These are phyloP conservation scores for Trypanosoma rangeli DNA, from an alignment of 208 protist genomes.

Conservation along the genomic window DNA sequence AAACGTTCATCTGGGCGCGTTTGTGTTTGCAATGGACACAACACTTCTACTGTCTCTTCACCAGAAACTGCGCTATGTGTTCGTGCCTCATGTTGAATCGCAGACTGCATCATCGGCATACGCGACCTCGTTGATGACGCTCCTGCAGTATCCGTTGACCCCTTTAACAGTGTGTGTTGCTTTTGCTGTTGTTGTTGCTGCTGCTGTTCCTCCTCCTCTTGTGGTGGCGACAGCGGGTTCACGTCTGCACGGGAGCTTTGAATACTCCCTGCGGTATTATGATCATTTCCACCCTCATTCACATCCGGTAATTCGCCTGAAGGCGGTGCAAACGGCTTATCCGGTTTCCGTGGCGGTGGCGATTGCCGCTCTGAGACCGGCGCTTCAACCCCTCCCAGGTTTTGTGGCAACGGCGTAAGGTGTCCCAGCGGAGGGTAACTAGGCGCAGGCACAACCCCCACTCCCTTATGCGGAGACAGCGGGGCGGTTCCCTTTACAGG, in stretches of 20 bases:
- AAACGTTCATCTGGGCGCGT: slow-evolving; percentile 76
- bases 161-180: background rate
- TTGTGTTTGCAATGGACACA: slow-evolving; percentile 57
- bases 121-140: slow-evolving; percentile 1
- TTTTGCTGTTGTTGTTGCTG: slow-evolving; percentile 2
- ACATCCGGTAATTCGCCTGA: background rate
- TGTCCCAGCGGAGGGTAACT: slow-evolving; percentile 11
- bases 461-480: background rate
- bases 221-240: background rate
- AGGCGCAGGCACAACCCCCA: slow-evolving; percentile 1
- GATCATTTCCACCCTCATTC: background rate
- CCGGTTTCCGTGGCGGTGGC: slow-evolving; percentile 1
- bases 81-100: background rate
- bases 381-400: background rate
- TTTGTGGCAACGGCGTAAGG: slow-evolving; percentile 15
- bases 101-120: slow-evolving; percentile 1
- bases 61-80: background rate
- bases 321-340: background rate
- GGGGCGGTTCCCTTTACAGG: slow-evolving; percentile 6
- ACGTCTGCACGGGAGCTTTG: background rate
- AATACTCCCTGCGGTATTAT: background rate
- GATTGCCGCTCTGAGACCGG: background rate
- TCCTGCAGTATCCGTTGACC: background rate
- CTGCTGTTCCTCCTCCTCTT: slow-evolving; percentile 19
- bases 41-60: slow-evolving; percentile 48